Conservation (phyloP, 139 green algal species). For the Bryopsis sp. region DNA sequence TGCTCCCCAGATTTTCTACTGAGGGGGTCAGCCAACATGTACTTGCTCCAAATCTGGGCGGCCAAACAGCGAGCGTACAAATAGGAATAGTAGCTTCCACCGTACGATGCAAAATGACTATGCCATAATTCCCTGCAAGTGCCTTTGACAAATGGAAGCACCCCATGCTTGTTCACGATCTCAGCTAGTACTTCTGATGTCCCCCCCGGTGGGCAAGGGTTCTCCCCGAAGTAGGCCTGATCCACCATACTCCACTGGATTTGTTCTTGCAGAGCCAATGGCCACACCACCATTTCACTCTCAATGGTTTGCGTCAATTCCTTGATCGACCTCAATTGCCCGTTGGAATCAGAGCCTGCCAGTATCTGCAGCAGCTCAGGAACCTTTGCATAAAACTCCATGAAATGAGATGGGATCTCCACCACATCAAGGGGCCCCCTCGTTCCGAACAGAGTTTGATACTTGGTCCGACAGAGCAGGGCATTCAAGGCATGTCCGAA, state of each 20-base stretch:
- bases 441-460: slow-evolving; percentile 9
- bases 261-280: background rate
- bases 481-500: slow-evolving; percentile 13
- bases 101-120: slow-evolving; percentile 7
- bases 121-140: slow-evolving; percentile 9
- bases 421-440: slow-evolving; percentile 5
- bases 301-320: background rate
- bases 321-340: background rate
- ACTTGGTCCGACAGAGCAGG: background rate
- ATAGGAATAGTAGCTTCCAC: slow-evolving; percentile 14
- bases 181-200: background rate
- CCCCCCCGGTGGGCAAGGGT: no score
- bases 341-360: background rate
- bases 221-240: background rate
- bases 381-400: background rate
- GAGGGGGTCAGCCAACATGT: background rate
- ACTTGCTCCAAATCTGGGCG: background rate
- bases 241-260: slow-evolving; percentile 1
- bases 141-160: background rate
- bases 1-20: background rate
- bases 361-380: background rate
- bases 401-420: slow-evolving; percentile 17
- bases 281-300: background rate
- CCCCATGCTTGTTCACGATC: background rate
- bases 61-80: slow-evolving; percentile 1